Evolutionary conservation across 257 asterid genomes (phyloP).

Genomic region (Marsdenia floribunda): DNA sequence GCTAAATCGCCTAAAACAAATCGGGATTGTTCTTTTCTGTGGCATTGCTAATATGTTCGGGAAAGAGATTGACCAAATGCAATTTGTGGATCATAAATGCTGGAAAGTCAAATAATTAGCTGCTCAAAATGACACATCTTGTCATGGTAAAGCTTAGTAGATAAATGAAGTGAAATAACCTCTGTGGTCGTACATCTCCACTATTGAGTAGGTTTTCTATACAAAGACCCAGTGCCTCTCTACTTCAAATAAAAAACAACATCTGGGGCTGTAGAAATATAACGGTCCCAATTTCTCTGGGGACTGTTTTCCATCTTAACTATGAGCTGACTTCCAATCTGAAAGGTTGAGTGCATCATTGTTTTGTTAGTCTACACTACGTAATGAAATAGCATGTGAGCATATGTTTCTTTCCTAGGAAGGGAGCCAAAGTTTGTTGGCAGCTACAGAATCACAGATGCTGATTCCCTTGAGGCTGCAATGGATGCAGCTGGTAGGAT

Average conservation of each 20-base stretch:
- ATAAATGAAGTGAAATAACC: background rate
- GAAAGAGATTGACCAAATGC: background rate
- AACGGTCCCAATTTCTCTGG: background rate
- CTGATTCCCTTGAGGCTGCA: constrained; percentile 83
- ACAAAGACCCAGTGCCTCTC: background rate
- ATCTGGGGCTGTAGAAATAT: background rate
- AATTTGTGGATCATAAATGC: background rate
- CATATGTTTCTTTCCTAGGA: constrained; percentile 38
- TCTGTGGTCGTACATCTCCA: background rate
- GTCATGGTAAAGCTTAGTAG: background rate
- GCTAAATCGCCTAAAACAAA: background rate
- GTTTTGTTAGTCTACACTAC: background rate
- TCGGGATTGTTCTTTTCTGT: background rate
- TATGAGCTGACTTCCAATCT: background rate
- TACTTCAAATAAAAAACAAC: background rate
- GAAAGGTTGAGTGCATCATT: background rate
- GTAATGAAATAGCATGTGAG: background rate
- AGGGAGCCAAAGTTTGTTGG: constrained; percentile 80
- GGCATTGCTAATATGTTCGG: background rate
- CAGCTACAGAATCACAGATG: constrained; percentile 86
- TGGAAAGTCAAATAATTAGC: background rate
- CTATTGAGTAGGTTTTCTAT: background rate
- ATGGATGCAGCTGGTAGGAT: constrained; percentile 85
- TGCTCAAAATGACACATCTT: background rate
- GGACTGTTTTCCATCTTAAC: background rate